Evolutionary conservation across 73 alveolate species (phyloP).

Genomic region (Durusdinium trenchii): DNA sequence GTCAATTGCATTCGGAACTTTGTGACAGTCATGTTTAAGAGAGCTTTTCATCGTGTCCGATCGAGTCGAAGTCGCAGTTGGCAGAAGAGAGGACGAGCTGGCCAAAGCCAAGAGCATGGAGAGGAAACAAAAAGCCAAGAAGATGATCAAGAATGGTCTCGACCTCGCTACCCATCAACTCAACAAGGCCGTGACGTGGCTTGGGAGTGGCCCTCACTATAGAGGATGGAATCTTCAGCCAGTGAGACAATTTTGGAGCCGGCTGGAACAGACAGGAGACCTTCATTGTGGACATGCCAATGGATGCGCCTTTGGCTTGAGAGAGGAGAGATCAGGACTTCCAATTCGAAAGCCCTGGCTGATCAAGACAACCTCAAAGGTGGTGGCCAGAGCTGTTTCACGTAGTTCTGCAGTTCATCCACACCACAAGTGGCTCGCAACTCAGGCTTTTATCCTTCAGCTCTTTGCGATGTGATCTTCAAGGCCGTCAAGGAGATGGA

Average conservation of each 20-base stretch:
- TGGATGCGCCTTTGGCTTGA: not conserved
- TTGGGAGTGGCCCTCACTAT: constrained; percentile 40
- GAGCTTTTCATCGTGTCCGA: too few relatives aligned
- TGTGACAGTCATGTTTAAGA: too few relatives aligned
- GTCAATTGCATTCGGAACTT: too few relatives aligned
- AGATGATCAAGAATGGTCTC: not conserved
- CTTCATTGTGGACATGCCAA: not conserved
- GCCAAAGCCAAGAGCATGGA: not conserved
- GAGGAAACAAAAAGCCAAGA: not conserved
- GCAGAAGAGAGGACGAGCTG: too few relatives aligned
- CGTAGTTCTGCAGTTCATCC: not conserved
- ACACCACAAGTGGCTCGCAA: not conserved
- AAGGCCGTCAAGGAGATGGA: not conserved
- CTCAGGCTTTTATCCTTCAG: not conserved
- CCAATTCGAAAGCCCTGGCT: not conserved
- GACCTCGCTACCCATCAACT: not conserved
- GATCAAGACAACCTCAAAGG: not conserved
- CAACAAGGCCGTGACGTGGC: not conserved
- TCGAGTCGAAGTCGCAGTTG: too few relatives aligned
- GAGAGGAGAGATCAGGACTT: too few relatives aligned
- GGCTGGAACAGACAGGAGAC: not conserved
- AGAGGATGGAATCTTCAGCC: not conserved
- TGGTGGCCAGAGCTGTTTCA: not conserved
- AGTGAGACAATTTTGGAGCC: not conserved
- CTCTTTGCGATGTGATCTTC: not conserved